Evolutionary conservation across 768 basidiomycete genomes (phyloP), one percentile per base, ranked within the genome.

Genomic region (Gloeopeniophorella convolvens): DNA sequence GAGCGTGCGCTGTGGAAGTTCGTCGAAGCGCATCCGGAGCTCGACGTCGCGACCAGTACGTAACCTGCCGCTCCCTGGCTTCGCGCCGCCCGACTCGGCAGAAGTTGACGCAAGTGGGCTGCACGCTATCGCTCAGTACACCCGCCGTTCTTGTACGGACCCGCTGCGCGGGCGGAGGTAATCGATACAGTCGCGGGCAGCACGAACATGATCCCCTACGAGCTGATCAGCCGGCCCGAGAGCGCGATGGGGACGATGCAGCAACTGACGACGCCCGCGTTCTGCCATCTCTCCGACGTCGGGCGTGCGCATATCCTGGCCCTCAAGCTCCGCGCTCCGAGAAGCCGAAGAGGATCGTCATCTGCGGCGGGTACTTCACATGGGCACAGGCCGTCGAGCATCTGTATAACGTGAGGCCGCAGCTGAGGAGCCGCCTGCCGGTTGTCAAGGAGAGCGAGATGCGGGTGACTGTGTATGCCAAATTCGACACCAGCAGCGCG

Each of bases 41-140:
- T 34, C 32, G 44, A 45, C 44, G 35, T 45, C 20, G 35, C 44
- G 20, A 45, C 44, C 30, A 30, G 44, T 45, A 16, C 33, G 44
- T 45, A 6, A 42, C 41, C 23, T 27, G 10, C 42, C n/a, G 7
- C 2, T 23, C 15, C 24, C 27, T 20, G 12, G 37, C 16, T 34
- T 34, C 26, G 44, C 41, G 12, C 21, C 28, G 13, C 20, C 20
- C 15, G 23, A 12, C 21, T 12, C 26, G 8, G 13, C 18, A n/a
- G n/a, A n/a, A n/a, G n/a, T n/a, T n/a, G n/a, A n/a, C n/a, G n/a
- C n/a, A n/a, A n/a, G n/a, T n/a, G n/a, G n/a, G n/a, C n/a, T n/a
- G n/a, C n/a, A n/a, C n/a, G n/a, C n/a, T n/a, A n/a, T n/a, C 32
- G n/a, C 16, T 9, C 10, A 45, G 44, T 45, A 18, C 44, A 21